Conservation (phyloP, 1,139 yeast genomes). For the Sugiyamaella japonica region DNA sequence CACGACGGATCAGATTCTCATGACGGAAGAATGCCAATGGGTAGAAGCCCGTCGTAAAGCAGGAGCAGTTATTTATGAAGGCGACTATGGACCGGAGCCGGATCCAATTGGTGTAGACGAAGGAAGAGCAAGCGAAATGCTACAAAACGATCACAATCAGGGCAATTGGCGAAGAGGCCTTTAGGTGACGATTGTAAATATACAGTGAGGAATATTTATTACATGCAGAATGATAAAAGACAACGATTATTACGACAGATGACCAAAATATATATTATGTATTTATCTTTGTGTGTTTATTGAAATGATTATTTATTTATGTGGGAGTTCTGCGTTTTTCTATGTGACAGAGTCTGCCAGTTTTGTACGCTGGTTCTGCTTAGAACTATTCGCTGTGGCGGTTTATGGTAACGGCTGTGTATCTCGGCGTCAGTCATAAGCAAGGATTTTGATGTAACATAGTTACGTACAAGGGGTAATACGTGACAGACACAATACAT, state of each 20-base stretch:
- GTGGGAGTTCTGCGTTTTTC: too few relatives aligned
- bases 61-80: slow-evolving; percentile 95
- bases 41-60: slow-evolving; percentile 85
- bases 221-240: background rate
- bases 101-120: slow-evolving; percentile 27
- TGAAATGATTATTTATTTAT: background rate
- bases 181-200: background rate
- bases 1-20: slow-evolving; percentile 66
- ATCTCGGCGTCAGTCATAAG: too few relatives aligned
- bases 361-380: too few relatives aligned
- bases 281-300: background rate
- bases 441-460: too few relatives aligned
- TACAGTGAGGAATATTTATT: slow-evolving; percentile 2
- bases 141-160: slow-evolving; percentile 6
- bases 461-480: too few relatives aligned
- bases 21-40: slow-evolving; percentile 68
- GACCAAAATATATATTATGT: background rate
- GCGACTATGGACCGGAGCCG: slow-evolving; percentile 87
- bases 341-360: too few relatives aligned
- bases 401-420: too few relatives aligned
- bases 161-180: slow-evolving; percentile 15
- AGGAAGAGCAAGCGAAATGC: slow-evolving; percentile 1
- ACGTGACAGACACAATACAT: too few relatives aligned
- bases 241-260: background rate
- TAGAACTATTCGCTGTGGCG: too few relatives aligned